Percentiles rank a stretch among this genome's conserved stretches.
phyloP scores from a whole-genome alignment of 2,329 filamentous ascomycete genomes.

The Penicillium nordicum region DNA sequence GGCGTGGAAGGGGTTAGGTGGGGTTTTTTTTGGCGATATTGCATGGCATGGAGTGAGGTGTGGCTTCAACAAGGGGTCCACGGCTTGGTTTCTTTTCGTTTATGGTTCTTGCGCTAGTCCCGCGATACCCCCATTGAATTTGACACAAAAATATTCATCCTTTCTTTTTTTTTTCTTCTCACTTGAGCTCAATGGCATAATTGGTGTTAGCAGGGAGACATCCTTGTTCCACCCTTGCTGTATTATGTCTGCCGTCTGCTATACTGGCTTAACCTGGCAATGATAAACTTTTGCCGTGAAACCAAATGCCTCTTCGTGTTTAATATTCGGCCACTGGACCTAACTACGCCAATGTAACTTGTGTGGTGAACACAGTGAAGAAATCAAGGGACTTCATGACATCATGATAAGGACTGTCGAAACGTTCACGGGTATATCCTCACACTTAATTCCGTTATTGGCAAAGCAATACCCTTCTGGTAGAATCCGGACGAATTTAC shows the following conservation, averaged over 20 bases:
- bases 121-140: constrained; percentile 11
- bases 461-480: background rate
- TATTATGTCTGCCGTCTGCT: background rate
- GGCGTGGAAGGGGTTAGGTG: constrained; percentile 45
- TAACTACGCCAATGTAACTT: background rate
- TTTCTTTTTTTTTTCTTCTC: background rate
- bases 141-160: background rate
- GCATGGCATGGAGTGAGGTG: constrained; percentile 11
- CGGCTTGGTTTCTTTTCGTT: background rate
- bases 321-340: background rate
- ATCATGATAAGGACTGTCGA: background rate
- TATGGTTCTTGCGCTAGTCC: constrained; percentile 5
- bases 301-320: background rate
- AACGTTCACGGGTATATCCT: background rate
- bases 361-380: background rate
- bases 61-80: background rate
- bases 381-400: background rate
- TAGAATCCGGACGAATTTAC: background rate
- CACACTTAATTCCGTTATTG: background rate
- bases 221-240: background rate
- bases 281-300: background rate
- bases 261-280: background rate
- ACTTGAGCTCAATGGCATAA: background rate
- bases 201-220: background rate
- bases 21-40: constrained; percentile 4